Conservation (phyloP, 352 stramenopile species). For the Pythium periplocum region DNA sequence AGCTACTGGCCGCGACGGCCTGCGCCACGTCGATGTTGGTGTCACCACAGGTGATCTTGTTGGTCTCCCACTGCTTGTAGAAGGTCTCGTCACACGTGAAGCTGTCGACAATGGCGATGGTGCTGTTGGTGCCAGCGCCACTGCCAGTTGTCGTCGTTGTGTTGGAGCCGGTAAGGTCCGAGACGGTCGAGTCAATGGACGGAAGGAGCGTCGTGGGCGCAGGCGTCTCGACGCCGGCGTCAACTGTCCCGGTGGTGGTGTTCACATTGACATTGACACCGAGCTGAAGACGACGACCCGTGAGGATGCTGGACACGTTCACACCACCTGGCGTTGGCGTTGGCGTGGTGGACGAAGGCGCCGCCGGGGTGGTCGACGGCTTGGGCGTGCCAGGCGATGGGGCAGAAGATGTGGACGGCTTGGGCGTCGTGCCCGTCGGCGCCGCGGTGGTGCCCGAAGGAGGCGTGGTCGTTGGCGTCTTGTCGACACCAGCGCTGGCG, state of each 20-base stretch:
- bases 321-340: neutral
- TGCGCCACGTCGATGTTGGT: slow-evolving; percentile 39
- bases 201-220: slow-evolving; percentile 4
- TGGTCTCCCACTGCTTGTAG: slow-evolving; percentile 68
- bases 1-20: slow-evolving; percentile 46
- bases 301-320: no score
- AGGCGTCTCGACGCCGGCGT: neutral
- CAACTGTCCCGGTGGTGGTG: no score
- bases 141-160: neutral
- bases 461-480: neutral
- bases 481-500: slow-evolving; percentile 2
- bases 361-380: slow-evolving; percentile 12
- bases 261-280: no score
- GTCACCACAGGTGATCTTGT: slow-evolving; percentile 56
- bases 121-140: slow-evolving; percentile 12
- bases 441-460: slow-evolving; percentile 1
- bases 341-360: neutral
- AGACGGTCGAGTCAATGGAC: slow-evolving; percentile 1
- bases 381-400: no score
- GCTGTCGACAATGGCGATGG: slow-evolving; percentile 23
- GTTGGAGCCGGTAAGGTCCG: slow-evolving; percentile 7
- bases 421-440: slow-evolving; percentile 1
- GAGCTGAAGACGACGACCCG: no score
- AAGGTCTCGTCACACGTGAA: slow-evolving; percentile 74
- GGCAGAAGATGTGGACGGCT: no score